Base-by-base conservation (phyloP, 179 eudicot genomes). In the Silene vulgaris region DNA sequence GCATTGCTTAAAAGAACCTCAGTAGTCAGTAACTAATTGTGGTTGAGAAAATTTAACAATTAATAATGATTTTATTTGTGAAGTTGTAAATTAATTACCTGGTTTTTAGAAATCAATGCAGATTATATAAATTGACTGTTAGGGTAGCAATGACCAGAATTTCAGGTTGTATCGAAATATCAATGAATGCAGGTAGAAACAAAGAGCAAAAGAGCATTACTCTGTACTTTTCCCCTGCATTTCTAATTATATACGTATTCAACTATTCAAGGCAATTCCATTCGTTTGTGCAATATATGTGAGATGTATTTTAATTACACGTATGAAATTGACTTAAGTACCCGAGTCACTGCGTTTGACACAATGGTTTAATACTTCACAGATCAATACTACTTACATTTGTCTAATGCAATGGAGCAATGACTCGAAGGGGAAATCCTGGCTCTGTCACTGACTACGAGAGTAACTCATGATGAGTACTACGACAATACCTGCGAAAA, bases 31-130 rank as follows among this genome's bases (percentile, higher is more conserved):
- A 4, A 5, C 8, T 21, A 40, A 26, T 19, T 80, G 74, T 80
- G 74, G 74, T 61, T 77, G 61, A 50, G 23, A 73, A 73, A 13
- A 3, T n/a, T 50, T 26, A 13, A 13, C 37, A 56, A 57, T 52
- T 45, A 76, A 61, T 35, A 13, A 40, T 64, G 73, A 76, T 40
- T 64, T 71, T 21, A 9, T 17, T 70, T 52, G 8, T 7, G 14
- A 20, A 63, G n/a, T 3, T 12, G n/a, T 7, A 8, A 8, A 8
- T 17, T 13, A n/a, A 8, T 61, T 28, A 26, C 3, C 12, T 6
- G 26, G 19, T 40, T 16, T 14, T 50, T 3, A 50, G 57, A 14
- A 50, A 50, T 50, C n/a, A 50, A 14, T 50, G 57, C 57, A 50
- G 57, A 50, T 14, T 50, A 3, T 50, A 14, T 2, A 50, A 50